Base-by-base conservation (phyloP, 306 rosid genomes). In the Macrotyloma uniflorum region DNA sequence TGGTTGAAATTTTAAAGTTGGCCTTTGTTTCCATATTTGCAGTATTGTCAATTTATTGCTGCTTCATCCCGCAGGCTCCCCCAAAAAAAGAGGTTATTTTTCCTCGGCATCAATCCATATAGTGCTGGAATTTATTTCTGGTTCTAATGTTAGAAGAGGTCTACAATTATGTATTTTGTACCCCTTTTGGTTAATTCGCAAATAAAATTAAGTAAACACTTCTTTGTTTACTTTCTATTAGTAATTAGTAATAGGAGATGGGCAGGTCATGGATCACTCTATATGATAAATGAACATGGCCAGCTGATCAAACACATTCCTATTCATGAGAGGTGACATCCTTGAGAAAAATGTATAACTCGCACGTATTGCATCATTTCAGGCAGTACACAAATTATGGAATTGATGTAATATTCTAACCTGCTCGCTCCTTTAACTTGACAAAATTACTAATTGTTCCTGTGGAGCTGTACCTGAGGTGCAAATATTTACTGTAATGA, bases 1-100 rank as follows among this genome's bases (percentile, higher is more conserved):
- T 51, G 72, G 75, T 51, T 20, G 76, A 46, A 53, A 75, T 65
- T 79, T 79, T 62, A 62, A 65, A 43, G 62, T 58, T 30, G 76
- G 68, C 71, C 13, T 76, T 68, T 40, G 71, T 57, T 67, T 68
- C 75, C 83, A 40, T 66, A 59, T 70, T 80, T 70, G 32, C 65
- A 46, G 49, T 74, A 65, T 23, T 63, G 74, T 75, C 74, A 57
- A 59, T 54, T 38, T 49, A 5, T 30, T 42, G 78, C 82, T 16
- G 47, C 77, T 26, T 55, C 51, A 67, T 2, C 30, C 77, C n/a
- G 38, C 38, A 15, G 53, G 5, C 72, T 26, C 65, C 71, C 35
- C 77, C 2, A 1, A 33, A 69, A 40, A 38, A 13, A 26, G 78
- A 80, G 76, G 71, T 38, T 71, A 42, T 61, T 61, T 36, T 36